These are phyloP conservation scores for Alternaria ethzedia DNA, from an alignment of 2,329 filamentous ascomycete species.

Conservation along the genomic window DNA sequence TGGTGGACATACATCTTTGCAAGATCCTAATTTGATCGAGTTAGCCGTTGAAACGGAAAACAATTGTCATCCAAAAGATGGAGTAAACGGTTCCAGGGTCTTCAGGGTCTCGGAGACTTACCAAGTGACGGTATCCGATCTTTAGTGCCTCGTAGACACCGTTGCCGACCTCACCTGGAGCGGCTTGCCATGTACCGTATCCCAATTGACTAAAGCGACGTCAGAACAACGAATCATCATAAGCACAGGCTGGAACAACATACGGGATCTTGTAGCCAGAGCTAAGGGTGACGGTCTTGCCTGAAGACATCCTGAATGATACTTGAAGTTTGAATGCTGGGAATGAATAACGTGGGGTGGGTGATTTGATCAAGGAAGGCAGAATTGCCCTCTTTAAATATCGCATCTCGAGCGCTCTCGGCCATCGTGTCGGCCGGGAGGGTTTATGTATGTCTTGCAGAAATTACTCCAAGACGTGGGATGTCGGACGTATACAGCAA, in stretches of 20 bases:
- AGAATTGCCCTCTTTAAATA: constrained; percentile 22
- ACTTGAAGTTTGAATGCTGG: background rate
- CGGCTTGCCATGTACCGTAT: constrained; percentile 45
- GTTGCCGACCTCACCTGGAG: constrained; percentile 46
- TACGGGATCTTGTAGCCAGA: constrained; percentile 55
- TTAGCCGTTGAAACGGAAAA: background rate
- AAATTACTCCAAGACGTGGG: constrained; percentile 23
- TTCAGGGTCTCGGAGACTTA: constrained; percentile 18
- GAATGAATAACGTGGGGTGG: background rate
- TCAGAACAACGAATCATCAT: background rate
- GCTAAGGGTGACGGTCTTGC: constrained; percentile 45
- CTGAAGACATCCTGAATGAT: constrained; percentile 39
- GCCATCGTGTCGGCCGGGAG: constrained; percentile 1
- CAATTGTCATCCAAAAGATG: background rate
- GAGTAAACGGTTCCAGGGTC: background rate
- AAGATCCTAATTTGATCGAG: constrained; percentile 45
- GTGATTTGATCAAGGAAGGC: constrained; percentile 1
- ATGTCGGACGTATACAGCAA: constrained; percentile 16
- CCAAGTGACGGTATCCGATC: constrained; percentile 43
- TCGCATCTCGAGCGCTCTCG: constrained; percentile 4
- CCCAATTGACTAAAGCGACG: constrained; percentile 52
- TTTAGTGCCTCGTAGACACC: constrained; percentile 50
- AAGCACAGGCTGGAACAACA: constrained; percentile 46
- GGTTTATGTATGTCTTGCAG: constrained; percentile 8
- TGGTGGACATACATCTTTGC: constrained; percentile 36